Evolutionary conservation across 257 asterid genomes (phyloP).

Genomic region (Fraxinus cuspidata): DNA sequence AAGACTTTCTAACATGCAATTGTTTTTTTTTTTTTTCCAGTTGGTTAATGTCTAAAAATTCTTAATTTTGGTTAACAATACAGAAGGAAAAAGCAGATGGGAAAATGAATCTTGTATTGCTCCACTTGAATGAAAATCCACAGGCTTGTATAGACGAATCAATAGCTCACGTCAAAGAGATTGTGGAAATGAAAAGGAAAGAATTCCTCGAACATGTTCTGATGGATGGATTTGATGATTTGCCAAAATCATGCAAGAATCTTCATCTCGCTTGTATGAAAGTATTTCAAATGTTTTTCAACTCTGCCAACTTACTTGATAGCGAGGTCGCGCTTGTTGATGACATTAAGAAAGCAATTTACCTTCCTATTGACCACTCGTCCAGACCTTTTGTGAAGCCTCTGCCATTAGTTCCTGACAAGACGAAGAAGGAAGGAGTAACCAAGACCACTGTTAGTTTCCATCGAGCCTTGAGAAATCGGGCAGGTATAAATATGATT

Average conservation of each 20-base stretch:
- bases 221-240: constrained; percentile 19
- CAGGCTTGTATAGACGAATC: constrained; percentile 35
- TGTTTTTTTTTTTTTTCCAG: background rate
- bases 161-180: constrained; percentile 30
- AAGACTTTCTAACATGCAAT: background rate
- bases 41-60: background rate
- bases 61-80: background rate
- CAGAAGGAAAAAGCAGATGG: constrained; percentile 64
- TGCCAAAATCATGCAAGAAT: constrained; percentile 39
- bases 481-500: background rate
- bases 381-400: constrained; percentile 23
- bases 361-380: constrained; percentile 37
- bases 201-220: constrained; percentile 47
- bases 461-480: background rate
- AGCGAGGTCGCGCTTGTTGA: constrained; percentile 40
- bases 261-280: constrained; percentile 54
- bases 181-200: constrained; percentile 34
- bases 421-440: background rate
- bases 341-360: constrained; percentile 51
- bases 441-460: constrained; percentile 15
- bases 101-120: constrained; percentile 50
- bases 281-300: constrained; percentile 55
- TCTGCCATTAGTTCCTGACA: background rate
- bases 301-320: constrained; percentile 50
- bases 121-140: constrained; percentile 46